Evolutionary conservation across 495 filamentous ascomycete species (phyloP).

Genomic region (Hypoxylon rickii): DNA sequence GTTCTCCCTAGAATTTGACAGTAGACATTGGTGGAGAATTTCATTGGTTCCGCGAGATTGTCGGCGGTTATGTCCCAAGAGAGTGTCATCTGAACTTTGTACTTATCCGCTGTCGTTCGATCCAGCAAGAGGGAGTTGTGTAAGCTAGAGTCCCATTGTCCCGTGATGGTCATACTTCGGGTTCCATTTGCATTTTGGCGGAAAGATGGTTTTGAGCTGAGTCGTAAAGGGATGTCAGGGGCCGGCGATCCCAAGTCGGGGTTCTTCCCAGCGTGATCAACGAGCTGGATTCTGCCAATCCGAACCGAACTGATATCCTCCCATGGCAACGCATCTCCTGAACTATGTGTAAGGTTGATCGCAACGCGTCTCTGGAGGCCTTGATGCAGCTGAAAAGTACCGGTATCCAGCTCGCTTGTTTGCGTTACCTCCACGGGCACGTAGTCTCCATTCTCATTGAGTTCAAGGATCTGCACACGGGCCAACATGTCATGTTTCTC

Average conservation of each 20-base stretch:
- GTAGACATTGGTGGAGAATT: constrained; percentile 77
- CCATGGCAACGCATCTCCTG: constrained; percentile 85
- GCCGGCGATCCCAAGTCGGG: constrained; percentile 73
- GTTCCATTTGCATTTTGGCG: constrained; percentile 88
- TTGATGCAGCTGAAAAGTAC: constrained; percentile 93
- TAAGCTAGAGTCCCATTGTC: constrained; percentile 95
- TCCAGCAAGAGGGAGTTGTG: constrained; percentile 90
- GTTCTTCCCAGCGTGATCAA: constrained; percentile 83
- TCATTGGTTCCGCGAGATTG: constrained; percentile 79
- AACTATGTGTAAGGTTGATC: constrained; percentile 85
- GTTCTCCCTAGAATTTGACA: constrained; percentile 83
- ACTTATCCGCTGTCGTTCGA: constrained; percentile 85
- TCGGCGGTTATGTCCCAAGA: constrained; percentile 80
- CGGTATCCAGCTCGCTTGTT: constrained; percentile 75
- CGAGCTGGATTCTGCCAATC: constrained; percentile 76
- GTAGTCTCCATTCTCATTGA: constrained; percentile 89
- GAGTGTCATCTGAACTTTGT: constrained; percentile 85
- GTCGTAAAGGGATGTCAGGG: constrained; percentile 75
- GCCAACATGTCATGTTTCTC: constrained; percentile 94
- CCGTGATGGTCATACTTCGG: constrained; percentile 79
- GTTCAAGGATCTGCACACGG: constrained; percentile 82
- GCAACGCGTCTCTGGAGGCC: constrained; percentile 89
- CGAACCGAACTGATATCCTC: constrained; percentile 74
- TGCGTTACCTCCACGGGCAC: constrained; percentile 91
- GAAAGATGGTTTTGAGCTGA: constrained; percentile 73